These are phyloP conservation scores for Dryadomyces quercivorus DNA, from an alignment of 2,329 filamentous ascomycete genomes.

Conservation along the genomic window DNA sequence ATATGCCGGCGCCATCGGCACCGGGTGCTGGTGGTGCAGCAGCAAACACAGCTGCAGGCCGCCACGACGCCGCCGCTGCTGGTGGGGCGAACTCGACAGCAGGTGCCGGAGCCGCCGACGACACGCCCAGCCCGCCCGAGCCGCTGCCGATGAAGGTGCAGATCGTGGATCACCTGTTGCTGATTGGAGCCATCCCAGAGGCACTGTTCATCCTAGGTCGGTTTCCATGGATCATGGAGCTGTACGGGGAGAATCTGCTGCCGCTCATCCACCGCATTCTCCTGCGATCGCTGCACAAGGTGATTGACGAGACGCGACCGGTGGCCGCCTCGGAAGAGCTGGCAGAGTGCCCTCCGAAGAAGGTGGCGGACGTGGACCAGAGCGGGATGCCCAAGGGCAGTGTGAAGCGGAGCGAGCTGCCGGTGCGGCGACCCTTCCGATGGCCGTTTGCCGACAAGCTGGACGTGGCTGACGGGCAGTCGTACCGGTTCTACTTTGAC, in stretches of 20 bases:
- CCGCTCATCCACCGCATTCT: constrained; percentile 75
- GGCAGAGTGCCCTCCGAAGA: constrained; percentile 27
- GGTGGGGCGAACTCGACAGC: constrained; percentile 22
- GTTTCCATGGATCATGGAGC: constrained; percentile 85
- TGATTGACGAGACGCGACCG: constrained; percentile 41
- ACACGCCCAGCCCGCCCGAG: constrained; percentile 49
- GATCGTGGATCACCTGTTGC: constrained; percentile 72
- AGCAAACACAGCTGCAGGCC: constrained; percentile 34
- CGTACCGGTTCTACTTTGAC: constrained; percentile 93
- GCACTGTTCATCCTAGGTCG: constrained; percentile 77
- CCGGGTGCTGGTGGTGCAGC: neutral
- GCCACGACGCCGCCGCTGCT: constrained; percentile 41
- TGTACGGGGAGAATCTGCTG: constrained; percentile 62
- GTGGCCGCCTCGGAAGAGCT: constrained; percentile 13
- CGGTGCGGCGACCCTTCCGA: constrained; percentile 55
- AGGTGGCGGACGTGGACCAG: constrained; percentile 45
- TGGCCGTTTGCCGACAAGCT: constrained; percentile 76
- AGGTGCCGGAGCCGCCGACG: neutral
- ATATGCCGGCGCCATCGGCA: constrained; percentile 35
- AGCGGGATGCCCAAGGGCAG: constrained; percentile 56
- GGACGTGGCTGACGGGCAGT: constrained; percentile 62
- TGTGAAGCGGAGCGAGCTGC: constrained; percentile 46
- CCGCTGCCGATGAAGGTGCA: constrained; percentile 80
- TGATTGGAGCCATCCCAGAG: constrained; percentile 86
- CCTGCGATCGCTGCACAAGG: constrained; percentile 66